These are phyloP conservation scores for Syzygium aromaticum DNA, from an alignment of 345 rosid species.

Conservation along the genomic window DNA sequence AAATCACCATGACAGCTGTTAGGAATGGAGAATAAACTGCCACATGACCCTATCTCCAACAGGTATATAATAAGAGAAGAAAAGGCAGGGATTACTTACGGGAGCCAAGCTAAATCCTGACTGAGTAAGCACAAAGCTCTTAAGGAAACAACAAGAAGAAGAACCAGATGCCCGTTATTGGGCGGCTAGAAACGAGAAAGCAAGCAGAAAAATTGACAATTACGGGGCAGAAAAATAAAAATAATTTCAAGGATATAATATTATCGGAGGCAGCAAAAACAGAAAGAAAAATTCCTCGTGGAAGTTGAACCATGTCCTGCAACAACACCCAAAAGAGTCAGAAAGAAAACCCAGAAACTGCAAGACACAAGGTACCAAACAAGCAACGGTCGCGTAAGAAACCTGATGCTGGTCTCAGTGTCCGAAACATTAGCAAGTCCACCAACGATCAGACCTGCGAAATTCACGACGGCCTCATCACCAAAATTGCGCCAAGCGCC, in stretches of 20 bases:
- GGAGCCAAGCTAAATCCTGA: slow-evolving; percentile 94
- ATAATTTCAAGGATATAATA: slow-evolving; percentile 65
- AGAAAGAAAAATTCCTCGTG: slow-evolving; percentile 97
- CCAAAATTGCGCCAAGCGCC: background rate
- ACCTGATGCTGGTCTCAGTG: slow-evolving; percentile 91
- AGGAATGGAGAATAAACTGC: background rate
- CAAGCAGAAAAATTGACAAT: background rate
- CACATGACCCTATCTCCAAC: background rate
- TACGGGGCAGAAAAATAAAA: background rate
- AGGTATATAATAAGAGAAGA: background rate
- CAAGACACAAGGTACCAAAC: background rate
- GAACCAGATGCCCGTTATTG: background rate
- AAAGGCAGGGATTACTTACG: slow-evolving; percentile 36
- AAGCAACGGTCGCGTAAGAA: background rate
- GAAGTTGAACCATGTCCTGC: slow-evolving; percentile 96
- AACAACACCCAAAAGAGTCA: background rate
- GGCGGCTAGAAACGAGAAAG: background rate
- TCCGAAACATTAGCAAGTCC: slow-evolving; percentile 85
- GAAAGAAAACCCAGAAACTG: background rate
- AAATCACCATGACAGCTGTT: slow-evolving; percentile 1
- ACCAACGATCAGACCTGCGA: slow-evolving; percentile 77
- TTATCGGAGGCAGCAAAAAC: slow-evolving; percentile 91
- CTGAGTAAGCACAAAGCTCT: slow-evolving; percentile 50
- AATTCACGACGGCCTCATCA: background rate
- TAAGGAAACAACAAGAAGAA: slow-evolving; percentile 37